Base-by-base conservation (phyloP, 768 basidiomycete species). In the Lactarius hatsudake region DNA sequence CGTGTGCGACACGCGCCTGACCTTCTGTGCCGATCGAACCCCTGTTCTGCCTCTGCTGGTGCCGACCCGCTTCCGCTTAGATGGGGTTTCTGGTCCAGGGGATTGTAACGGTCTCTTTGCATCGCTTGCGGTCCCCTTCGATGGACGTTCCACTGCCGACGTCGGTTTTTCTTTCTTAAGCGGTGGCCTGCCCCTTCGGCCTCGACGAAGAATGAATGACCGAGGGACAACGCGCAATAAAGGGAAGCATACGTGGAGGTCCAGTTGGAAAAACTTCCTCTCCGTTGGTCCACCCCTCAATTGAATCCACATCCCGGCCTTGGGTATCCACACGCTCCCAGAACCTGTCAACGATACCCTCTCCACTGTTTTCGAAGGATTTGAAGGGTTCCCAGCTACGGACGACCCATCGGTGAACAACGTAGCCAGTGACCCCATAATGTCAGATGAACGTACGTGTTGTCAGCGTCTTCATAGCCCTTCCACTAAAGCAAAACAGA, bases 311-410 rank as follows among this genome's bases (percentile, higher is more conserved):
- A 34, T 70, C 61, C 36, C 71, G 65, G 20, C 59, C 69, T 6
- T 63, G 61, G 30, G 55, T 61, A 36, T 70, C 63, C 43, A 70
- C 57, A 34, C 71, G 63, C 17, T 70, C 65, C 71, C 71, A 71
- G 28, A 71, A 71, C 18, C 34, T 59, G 28, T 56, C 20, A 15
- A 71, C 13, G 2, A 61, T 62, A 6, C 28, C 63, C 34, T 71
- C 71, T 28, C 59, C 71, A 9, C 63, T 56, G 53, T 40, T 63
- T 32, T 67, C 59, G 20, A 71, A 71, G 32, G 69, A 71, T 12
- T 63, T 59, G 30, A 54, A 63, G 20, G 71, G 71, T 59, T 71
- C 71, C 71, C 71, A 71, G 17, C 71, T 71, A 12, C 10, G 28
- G 6, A 40, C n/a, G 61, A 51, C 13, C 28, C 17, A 59, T 66